Evolutionary conservation across 169 alveolate genomes (phyloP), one percentile per base, ranked within the genome.

Genomic region (Plasmodium reichenowi): DNA sequence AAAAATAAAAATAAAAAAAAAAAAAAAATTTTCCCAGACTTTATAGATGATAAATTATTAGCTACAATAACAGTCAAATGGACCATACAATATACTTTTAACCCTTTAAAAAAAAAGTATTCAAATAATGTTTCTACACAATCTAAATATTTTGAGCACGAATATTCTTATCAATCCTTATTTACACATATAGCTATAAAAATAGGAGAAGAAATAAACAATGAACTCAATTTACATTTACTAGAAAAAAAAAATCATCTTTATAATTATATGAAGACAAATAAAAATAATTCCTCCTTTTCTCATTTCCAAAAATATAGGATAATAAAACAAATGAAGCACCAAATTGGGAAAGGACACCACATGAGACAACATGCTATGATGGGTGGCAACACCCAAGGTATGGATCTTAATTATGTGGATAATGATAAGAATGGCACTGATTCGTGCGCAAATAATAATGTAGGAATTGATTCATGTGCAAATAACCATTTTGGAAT

Each of bases 171-270:
- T 74, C 96, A 94, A 80, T 92, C 93, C 2, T 88, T 94, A 2
- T 89, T 94, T 12, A 91, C 95, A 1, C 94, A 94, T 68, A 78
- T 93, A 24, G 95, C 96, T 22, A 88, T 94, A 3, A 91, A 92
- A 12, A 88, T 94, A 60, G 96, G 96, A 20, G 95, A 94, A n/a
- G 96, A 94, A 71, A 59, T 94, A 4, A 90, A 92, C 48, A 91
- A 92, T 24, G 74, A 92, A 86, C n/a, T 86, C 54, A 85, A 85
- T 29, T 71, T 71, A 2, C 83, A 78, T 15, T 45, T 80, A 15
- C 68, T 83, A 3, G 88, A 80, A 54, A 70, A 32, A 68, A 76
- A 74, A 17, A 73, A 85, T 17, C 71, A 64, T 2, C 54, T 74
- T 15, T 72, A 72, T 62, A 59, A 72, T 29, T 88, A 32, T 52